phyloP scores from a whole-genome alignment of 176 grass and related monocot species.

The Musa beccarii region DNA sequence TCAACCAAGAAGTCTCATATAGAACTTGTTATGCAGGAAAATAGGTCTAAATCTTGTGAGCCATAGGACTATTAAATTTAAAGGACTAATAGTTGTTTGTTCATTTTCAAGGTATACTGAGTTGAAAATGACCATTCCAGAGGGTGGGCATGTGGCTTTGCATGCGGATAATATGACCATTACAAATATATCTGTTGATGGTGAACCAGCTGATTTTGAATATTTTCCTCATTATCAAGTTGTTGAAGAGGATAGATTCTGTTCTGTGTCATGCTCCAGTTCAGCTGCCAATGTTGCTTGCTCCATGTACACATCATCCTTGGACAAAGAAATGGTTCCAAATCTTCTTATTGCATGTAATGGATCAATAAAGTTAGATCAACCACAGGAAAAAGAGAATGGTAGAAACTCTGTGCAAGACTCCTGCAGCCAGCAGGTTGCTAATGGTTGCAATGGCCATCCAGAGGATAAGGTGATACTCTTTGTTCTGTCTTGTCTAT shows the following conservation, averaged over 20 bases:
- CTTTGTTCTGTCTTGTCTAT: not conserved
- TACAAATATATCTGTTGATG: conserved; percentile 70
- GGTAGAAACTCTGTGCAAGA: conserved; percentile 19
- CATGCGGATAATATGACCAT: conserved; percentile 81
- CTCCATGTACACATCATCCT: conserved; percentile 54
- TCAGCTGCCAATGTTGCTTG: conserved; percentile 81
- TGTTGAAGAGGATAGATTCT: conserved; percentile 51
- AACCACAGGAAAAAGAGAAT: conserved; percentile 44
- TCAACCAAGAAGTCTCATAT: not conserved
- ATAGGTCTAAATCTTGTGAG: not conserved
- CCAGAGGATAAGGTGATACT: conserved; percentile 34
- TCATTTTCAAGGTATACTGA: conserved; percentile 75
- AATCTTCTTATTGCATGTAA: conserved; percentile 67
- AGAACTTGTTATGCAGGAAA: not conserved
- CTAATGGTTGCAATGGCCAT: conserved; percentile 56
- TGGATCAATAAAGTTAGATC: conserved; percentile 43
- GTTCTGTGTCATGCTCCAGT: conserved; percentile 65
- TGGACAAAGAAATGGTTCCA: conserved; percentile 59
- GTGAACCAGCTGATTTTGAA: conserved; percentile 61
- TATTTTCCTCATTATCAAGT: conserved; percentile 71
- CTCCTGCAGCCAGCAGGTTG: conserved; percentile 31
- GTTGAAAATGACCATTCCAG: conserved; percentile 59
- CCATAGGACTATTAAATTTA: not conserved
- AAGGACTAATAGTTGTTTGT: not conserved
- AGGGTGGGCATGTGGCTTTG: conserved; percentile 58